These are phyloP conservation scores for Kandelia obovata DNA, from an alignment of 345 rosid species.

Conservation along the genomic window DNA sequence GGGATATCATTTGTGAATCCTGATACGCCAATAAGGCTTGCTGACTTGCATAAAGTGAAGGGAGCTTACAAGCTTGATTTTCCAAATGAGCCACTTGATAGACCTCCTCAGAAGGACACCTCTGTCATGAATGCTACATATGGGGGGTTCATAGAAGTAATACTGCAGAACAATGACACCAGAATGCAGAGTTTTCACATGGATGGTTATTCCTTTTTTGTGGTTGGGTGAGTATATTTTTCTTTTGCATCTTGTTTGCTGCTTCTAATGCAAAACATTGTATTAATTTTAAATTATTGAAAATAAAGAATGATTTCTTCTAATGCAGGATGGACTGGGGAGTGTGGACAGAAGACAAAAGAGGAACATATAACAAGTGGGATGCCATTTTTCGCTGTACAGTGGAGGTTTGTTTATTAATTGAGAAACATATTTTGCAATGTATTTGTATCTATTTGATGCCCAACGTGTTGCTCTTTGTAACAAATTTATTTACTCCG, in stretches of 20 bases:
- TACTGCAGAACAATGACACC: constrained; percentile 89
- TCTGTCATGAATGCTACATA: constrained; percentile 88
- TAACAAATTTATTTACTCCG: neutral
- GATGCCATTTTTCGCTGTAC: constrained; percentile 64
- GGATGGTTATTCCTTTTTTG: constrained; percentile 79
- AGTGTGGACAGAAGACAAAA: constrained; percentile 65
- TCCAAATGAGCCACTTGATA: constrained; percentile 60
- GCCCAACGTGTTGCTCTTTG: neutral
- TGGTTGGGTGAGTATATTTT: constrained; percentile 63
- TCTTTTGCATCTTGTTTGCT: neutral
- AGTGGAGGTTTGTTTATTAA: constrained; percentile 32
- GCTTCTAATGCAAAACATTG: neutral
- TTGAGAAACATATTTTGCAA: neutral
- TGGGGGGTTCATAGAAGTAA: constrained; percentile 75
- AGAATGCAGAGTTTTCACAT: constrained; percentile 84
- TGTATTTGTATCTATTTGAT: neutral
- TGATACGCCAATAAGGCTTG: constrained; percentile 69
- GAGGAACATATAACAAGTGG: constrained; percentile 69
- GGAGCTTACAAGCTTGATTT: constrained; percentile 89
- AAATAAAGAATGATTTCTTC: neutral
- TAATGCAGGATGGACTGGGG: constrained; percentile 88
- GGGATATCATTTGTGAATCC: constrained; percentile 83
- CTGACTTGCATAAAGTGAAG: constrained; percentile 60
- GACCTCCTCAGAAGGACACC: constrained; percentile 50
- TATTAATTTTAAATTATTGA: neutral